Percentiles rank a stretch among this genome's conserved stretches.
Conservation (phyloP, 2,329 filamentous ascomycete species). For the Clarireedia sp. region DNA sequence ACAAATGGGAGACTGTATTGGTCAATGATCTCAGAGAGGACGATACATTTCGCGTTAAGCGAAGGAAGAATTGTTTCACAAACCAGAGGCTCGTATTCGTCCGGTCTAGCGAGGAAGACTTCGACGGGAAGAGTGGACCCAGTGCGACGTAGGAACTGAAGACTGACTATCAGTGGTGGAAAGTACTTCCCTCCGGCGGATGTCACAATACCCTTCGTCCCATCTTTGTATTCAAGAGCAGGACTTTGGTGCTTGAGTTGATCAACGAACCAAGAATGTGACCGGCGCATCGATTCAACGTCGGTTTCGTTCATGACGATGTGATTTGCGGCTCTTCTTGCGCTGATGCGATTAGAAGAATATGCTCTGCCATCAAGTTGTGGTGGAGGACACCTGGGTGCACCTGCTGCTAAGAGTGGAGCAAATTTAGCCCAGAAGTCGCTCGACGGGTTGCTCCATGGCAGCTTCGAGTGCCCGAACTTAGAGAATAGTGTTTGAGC, state of each 20-base stretch:
- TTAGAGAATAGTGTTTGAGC: neutral
- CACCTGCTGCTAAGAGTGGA: conserved; percentile 12
- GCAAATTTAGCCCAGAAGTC: conserved; percentile 18
- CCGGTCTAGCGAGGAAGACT: conserved; percentile 32
- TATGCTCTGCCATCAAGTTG: conserved; percentile 8
- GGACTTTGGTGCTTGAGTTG: neutral
- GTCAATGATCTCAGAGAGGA: conserved; percentile 19
- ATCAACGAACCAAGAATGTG: conserved; percentile 5
- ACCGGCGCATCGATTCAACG: conserved; percentile 12
- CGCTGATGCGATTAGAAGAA: neutral
- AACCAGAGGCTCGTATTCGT: conserved; percentile 32
- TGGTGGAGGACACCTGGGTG: conserved; percentile 13
- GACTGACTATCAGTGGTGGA: conserved; percentile 31
- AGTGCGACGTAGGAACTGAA: conserved; percentile 34
- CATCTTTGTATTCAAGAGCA: neutral
- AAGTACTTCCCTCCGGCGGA: conserved; percentile 32
- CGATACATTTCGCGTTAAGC: conserved; percentile 33
- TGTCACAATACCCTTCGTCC: conserved; percentile 35
- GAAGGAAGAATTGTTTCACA: conserved; percentile 33
- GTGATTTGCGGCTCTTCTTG: neutral
- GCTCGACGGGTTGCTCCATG: neutral
- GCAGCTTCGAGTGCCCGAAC: neutral
- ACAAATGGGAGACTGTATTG: conserved; percentile 25
- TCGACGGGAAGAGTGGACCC: conserved; percentile 33
- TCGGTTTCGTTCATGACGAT: conserved; percentile 10